Evolutionary conservation across 1,284 basidiomycete genomes (phyloP), one percentile per base, ranked within the genome.

Genomic region (Puccinia brachypodii): DNA sequence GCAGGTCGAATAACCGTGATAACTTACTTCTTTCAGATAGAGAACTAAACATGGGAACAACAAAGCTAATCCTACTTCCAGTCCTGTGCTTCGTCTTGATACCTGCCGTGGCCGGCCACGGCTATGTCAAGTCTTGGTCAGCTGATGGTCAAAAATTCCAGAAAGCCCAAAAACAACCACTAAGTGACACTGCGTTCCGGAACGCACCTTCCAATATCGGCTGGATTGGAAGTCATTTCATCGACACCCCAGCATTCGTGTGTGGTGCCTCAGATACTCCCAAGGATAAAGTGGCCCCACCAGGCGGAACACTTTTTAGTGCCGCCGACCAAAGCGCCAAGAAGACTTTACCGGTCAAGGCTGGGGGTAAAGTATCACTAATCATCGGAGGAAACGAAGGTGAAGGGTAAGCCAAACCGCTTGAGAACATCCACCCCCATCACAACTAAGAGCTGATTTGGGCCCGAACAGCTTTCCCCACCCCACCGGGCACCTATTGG

Each of bases 201-300:
- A 33, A 19, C n/a, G 79, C 69, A 22, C 69, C 79, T 13, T 50
- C 62, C 13, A 81, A 81, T 47, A 81, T 72, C 11, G 79, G 79
- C 40, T 81, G 79, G 79, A 81, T 81, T 44, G 79, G 79, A 16
- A 74, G 79, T 66, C 25, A 74, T 19, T 81, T 81, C 33, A 75
- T 74, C 31, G 33, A 81, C 53, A 66, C 56, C 50, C 71, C 69
- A 25, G 69, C 79, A 3, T 50, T 81, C 16, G 72, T 71, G 25
- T 81, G 79, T 60, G 79, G 79, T 22, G 69, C 79, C 31, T 50
- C 69, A n/a, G 58, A 74, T 14, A 81, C 79, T 25, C 79, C 79
- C 11, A 53, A 66, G 31, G 71, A 60, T 14, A 50, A 64, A 36
- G 60, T 81, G 3, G 79, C 69, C 33, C 40, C 79, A 22, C 79